Evolutionary conservation across 129 eudicot species (phyloP).

Genomic region (Erigeron canadensis): DNA sequence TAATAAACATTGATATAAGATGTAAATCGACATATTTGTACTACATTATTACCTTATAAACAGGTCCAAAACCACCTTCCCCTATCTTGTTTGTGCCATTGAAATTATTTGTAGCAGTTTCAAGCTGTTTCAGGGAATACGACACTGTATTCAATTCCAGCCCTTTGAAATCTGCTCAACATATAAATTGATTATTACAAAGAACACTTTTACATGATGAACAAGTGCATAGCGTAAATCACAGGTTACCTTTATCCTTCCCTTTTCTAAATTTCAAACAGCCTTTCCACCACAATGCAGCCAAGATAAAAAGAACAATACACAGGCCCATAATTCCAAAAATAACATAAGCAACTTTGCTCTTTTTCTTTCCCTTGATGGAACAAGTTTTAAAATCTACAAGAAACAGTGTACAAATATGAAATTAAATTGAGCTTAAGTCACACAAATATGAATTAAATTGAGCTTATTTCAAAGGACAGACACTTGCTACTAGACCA

Average conservation of each 20-base stretch:
- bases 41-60: no score
- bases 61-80: no score
- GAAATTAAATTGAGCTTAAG: neutral
- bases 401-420: neutral
- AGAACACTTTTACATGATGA: neutral
- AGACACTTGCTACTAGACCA: no score
- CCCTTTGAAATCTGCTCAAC: constrained; percentile 48
- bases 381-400: constrained; percentile 47
- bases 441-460: neutral
- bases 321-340: constrained; percentile 31
- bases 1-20: no score
- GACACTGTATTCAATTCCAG: constrained; percentile 54
- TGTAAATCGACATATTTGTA: no score
- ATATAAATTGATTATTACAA: neutral
- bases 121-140: constrained; percentile 51
- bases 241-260: constrained; percentile 36
- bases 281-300: constrained; percentile 50
- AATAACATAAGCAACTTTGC: constrained; percentile 27
- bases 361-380: constrained; percentile 30
- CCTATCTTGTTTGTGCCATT: no score
- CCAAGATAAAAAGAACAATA: constrained; percentile 23
- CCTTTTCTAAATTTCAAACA: constrained; percentile 29
- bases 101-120: constrained; percentile 44
- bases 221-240: neutral
- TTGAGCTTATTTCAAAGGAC: no score